Evolutionary conservation across 768 basidiomycete species (phyloP), one percentile per base, ranked within the genome.

Genomic region (Atractiella rhizophila): DNA sequence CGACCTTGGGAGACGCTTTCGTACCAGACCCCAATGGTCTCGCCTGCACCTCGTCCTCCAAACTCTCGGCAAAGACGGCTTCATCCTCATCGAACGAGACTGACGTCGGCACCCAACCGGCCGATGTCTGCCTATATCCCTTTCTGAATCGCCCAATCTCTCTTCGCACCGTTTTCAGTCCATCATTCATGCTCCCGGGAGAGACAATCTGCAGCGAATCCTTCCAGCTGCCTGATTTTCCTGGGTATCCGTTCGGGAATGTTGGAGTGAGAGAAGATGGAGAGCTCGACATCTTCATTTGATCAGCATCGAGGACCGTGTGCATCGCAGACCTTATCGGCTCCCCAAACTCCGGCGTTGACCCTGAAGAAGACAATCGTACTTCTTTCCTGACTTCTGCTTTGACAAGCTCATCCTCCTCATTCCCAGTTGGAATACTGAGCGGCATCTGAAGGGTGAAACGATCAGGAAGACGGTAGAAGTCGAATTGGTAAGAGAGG

Each of bases 401-500:
- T 12, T 18, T 30, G 12, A 30, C 12, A 30, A 18, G 18, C 29
- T 12, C 16, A 18, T 30, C 29, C 16, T 30, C 29, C 16, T 30
- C 29, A 18, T 30, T 18, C 12, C 29, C 29, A 18, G 12, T 30
- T 30, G 12, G 18, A 30, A 18, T 12, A 30, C 12, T 30, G 12
- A 12, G 29, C 12, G 29, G 18, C 29, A 18, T 12, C 29, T 18
- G 12, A 30, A 18, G 29, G 29, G 54, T 56, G 52, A 82, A 79
- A 50, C 82, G 74, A 45, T 74, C 71, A 8, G 70, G 70, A 0
- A 82, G 65, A 2, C 70, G 66, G 50, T 69, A 67, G 62, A 88
- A 86, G 11, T 72, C 64, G 54, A 86, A 80, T 45, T 86, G 81
- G 48, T 81, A 77, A 0, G 72, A 70, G 15, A 79, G 70, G 57